Base-by-base conservation (phyloP, 2,329 filamentous ascomycete species). In the Diaporthe sp. region DNA sequence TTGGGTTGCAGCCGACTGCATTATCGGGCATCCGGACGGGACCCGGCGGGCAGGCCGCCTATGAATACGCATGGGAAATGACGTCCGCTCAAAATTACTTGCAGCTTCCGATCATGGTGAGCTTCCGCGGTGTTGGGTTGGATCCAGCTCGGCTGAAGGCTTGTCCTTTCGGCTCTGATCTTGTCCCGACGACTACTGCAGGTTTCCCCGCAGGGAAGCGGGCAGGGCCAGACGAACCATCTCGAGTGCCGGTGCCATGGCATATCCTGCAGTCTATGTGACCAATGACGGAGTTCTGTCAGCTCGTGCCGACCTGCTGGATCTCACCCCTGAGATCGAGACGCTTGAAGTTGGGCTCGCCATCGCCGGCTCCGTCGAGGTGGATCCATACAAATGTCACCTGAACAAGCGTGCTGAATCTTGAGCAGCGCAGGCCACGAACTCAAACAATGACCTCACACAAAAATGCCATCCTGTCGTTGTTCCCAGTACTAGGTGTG, bases 101-200 rank as follows among this genome's bases (percentile, higher is more conserved):
- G 12, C 10, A 12, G 19, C 2, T 17, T 63, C 15, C 17, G 8
- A 30, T 22, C 15, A 19, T 13, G 42, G 22, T 25, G 42, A 25
- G 17, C 5, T 44, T 50, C 59, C 27, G 35, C 59, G 39, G 17
- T 9, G 30, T 22, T 27, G 3, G 30, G 2, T 27, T 50, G 17
- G 39, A n/a, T 47, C 27, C 19, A 39, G 39, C 47, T 47, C 59
- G 59, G 39, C 42, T 50, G 27, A 65, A 35, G 10, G 59, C 59
- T 65, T 47, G 27, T 47, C 32, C 37, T 42, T 30, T 65, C 59
- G 59, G 39, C 17, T 65, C 17, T 30, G 19, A n/a, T 19, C 42
- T 65, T 65, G 39, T 32, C 39, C 27, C 39, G 19, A 15, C 22
- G 39, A 65, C 59, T 65, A n/a, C 59, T 65, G 59, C 59, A 47